Percentiles rank a stretch among this genome's conserved stretches.
Evolutionary conservation across 176 grass and related monocot genomes (phyloP).

Genomic region (Oryza officinalis): DNA sequence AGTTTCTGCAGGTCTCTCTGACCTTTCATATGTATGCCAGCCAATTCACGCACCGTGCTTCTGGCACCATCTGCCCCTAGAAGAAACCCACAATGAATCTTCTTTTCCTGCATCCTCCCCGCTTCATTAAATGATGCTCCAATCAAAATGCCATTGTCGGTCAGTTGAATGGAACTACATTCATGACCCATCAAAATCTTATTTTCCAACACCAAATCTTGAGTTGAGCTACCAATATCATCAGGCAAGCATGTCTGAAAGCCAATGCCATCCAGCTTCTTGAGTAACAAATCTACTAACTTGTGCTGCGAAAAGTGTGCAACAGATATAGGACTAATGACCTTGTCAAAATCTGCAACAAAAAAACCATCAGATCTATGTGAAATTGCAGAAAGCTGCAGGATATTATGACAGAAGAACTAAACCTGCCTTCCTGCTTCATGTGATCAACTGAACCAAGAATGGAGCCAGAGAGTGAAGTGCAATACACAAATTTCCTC

Average conservation of each 20-base stretch:
- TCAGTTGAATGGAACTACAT: slow-evolving; percentile 62
- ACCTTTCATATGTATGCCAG: slow-evolving; percentile 85
- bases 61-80: slow-evolving; percentile 77
- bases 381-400: background rate
- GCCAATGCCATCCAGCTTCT: slow-evolving; percentile 72
- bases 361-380: slow-evolving; percentile 30
- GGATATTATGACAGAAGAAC: slow-evolving; percentile 12
- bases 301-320: slow-evolving; percentile 96
- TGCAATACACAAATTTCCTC: slow-evolving; percentile 97
- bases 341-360: slow-evolving; percentile 71
- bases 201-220: slow-evolving; percentile 43
- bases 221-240: slow-evolving; percentile 25
- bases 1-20: slow-evolving; percentile 78
- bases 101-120: slow-evolving; percentile 56
- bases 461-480: slow-evolving; percentile 77
- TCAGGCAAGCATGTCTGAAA: slow-evolving; percentile 54
- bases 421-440: slow-evolving; percentile 74
- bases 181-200: slow-evolving; percentile 91
- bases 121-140: slow-evolving; percentile 46
- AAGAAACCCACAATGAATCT: slow-evolving; percentile 72
- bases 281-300: slow-evolving; percentile 73
- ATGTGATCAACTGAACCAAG: slow-evolving; percentile 96
- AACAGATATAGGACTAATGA: slow-evolving; percentile 71
- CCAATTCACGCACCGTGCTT: slow-evolving; percentile 69
- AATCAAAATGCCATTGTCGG: slow-evolving; percentile 59